Evolutionary conservation across 1,284 basidiomycete species (phyloP), one percentile per base, ranked within the genome.

Genomic region (Neonothopanus nambi): DNA sequence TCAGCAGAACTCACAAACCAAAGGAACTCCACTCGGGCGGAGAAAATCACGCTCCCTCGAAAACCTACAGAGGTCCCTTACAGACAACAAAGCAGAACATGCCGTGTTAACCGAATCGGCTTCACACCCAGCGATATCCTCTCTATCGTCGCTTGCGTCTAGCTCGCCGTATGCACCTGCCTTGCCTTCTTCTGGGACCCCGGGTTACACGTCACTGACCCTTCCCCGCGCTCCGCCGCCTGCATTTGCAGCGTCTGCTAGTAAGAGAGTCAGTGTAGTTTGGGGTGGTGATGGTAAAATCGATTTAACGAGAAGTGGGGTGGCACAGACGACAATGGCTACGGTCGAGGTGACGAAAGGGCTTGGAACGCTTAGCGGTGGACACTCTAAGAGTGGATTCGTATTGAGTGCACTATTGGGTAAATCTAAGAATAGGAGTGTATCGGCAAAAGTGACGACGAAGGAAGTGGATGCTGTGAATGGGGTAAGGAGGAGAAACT

Each of bases 321-420:
- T 91, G 13, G 91, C 91, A 2, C 87, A 91, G 64, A 85, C 84
- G 11, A 91, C 88, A 13, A 94, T 95, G 92, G 87, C 87, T 8
- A 91, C 84, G 40, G 82, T 94, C 52, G 89, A 91, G 55, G 80
- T 92, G 42, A 82, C 88, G n/a, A 75, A 77, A 35, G 85, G 87
- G 6, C 74, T 84, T 3, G 60, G 62, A 15, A 48, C 42, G 41
- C 48, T 26, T 11, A 55, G n/a, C n/a, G n/a, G 59, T 17, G 47
- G 38, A 44, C 21, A 55, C 53, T 52, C 49, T 57, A 33, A 26
- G 24, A 17, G 17, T 28, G 47, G 47, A 0, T 11, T n/a, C 7
- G 12, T 51, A 5, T 18, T 44, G 11, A 44, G 15, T 8, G 15
- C n/a, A 7, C 5, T 51, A 5, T 18, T 44, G 11, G 37, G 17